These are phyloP conservation scores for Bromus sterilis DNA, from an alignment of 176 grass and related monocot genomes.

Conservation along the genomic window DNA sequence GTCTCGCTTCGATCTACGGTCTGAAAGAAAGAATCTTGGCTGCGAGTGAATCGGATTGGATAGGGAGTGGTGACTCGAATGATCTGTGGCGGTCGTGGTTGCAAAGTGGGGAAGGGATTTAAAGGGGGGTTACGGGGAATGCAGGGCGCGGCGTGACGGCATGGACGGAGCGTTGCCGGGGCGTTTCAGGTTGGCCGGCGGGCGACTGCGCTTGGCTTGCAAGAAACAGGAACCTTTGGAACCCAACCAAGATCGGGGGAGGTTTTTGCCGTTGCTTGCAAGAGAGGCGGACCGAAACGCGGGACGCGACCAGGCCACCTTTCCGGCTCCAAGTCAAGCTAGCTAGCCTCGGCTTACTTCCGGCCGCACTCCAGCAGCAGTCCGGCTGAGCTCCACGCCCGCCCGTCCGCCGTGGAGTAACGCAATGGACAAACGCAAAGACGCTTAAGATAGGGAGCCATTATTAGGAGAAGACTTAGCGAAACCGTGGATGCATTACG, in stretches of 20 bases:
- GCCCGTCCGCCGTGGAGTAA: no score
- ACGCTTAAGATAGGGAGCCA: no score
- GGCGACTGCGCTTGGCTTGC: slow-evolving; percentile 33
- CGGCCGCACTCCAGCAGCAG: not conserved
- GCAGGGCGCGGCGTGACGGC: not conserved
- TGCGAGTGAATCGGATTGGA: not conserved
- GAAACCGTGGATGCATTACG: no score
- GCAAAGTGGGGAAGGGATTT: not conserved
- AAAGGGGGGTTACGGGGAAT: not conserved
- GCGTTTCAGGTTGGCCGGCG: not conserved
- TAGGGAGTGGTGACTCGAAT: not conserved
- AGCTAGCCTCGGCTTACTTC: not conserved
- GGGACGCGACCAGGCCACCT: not conserved
- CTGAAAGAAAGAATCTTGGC: not conserved
- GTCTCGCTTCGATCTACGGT: not conserved
- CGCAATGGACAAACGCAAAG: no score
- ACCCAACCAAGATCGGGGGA: not conserved
- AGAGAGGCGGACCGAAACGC: not conserved
- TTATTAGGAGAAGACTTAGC: no score
- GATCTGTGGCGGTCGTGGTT: not conserved
- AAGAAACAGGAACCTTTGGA: slow-evolving; percentile 26
- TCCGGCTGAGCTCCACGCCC: no score
- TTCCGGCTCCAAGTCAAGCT: not conserved
- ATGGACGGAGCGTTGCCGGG: not conserved
- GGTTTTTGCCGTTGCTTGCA: not conserved